phyloP scores from a whole-genome alignment of 306 rosid species.

The Pachyrhizus erosus region DNA sequence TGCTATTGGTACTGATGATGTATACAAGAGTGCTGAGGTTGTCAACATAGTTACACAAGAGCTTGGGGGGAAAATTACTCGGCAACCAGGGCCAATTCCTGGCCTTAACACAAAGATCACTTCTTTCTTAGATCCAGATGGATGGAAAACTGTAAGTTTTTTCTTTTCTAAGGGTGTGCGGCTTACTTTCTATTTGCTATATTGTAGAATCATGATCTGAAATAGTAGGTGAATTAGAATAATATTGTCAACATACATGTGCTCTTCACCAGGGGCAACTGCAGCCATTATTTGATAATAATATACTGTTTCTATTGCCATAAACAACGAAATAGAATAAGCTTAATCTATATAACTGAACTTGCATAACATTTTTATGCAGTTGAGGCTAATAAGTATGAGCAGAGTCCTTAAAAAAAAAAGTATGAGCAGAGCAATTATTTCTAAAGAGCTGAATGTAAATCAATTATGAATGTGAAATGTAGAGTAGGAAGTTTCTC shows the following conservation, averaged over 20 bases:
- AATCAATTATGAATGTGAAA: background rate
- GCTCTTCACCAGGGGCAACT: background rate
- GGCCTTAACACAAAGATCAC: slow-evolving; percentile 88
- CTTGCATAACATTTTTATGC: slow-evolving; percentile 30
- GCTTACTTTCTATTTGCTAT: background rate
- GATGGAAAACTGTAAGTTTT: slow-evolving; percentile 94
- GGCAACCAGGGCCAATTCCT: slow-evolving; percentile 88
- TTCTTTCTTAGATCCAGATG: slow-evolving; percentile 94
- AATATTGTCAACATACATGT: too few relatives aligned
- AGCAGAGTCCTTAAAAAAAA: too few relatives aligned
- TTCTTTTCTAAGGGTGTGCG: background rate
- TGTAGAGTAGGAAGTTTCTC: slow-evolving; percentile 13
- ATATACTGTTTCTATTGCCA: background rate
- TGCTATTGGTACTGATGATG: slow-evolving; percentile 94
- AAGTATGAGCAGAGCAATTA: background rate
- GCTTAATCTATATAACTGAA: background rate
- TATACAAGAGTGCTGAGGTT: slow-evolving; percentile 91
- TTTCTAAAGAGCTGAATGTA: background rate
- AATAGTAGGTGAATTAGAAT: slow-evolving; percentile 11
- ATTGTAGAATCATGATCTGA: background rate
- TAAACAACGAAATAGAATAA: background rate
- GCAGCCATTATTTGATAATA: background rate
- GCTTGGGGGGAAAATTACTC: slow-evolving; percentile 94
- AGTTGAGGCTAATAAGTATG: background rate
- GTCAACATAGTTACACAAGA: slow-evolving; percentile 73